phyloP scores from a whole-genome alignment of 2,329 filamentous ascomycete genomes.

The Fusarium kyushuense region DNA sequence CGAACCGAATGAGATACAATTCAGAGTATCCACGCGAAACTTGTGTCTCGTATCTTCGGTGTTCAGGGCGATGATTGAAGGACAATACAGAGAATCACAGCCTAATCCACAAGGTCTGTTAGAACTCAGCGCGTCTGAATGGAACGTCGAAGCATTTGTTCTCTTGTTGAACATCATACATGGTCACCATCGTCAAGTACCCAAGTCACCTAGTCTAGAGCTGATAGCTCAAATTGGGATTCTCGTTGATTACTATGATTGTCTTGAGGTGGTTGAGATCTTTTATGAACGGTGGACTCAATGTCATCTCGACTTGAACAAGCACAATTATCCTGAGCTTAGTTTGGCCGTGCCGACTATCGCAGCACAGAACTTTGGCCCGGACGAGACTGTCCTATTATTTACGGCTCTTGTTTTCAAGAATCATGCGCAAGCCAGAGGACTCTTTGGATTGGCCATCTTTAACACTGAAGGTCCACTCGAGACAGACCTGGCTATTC shows the following conservation, averaged over 20 bases:
- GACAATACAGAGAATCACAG: background rate
- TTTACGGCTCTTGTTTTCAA: background rate
- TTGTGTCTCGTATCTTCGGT: slow-evolving; percentile 11
- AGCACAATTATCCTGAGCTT: background rate
- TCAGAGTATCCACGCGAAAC: background rate
- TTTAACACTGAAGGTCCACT: background rate
- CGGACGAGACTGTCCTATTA: background rate
- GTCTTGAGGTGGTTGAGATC: background rate
- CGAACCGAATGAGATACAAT: background rate
- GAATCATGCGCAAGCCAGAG: background rate
- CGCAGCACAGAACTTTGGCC: background rate
- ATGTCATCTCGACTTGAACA: background rate
- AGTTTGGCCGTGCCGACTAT: background rate
- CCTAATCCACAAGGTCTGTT: background rate
- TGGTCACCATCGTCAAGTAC: slow-evolving; percentile 26
- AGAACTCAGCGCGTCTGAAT: slow-evolving; percentile 22
- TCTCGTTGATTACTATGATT: slow-evolving; percentile 7
- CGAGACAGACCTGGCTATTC: background rate
- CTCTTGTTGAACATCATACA: slow-evolving; percentile 48
- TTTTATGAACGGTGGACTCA: background rate
- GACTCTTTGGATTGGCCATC: background rate
- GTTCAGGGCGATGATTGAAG: slow-evolving; percentile 21
- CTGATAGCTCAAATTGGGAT: background rate
- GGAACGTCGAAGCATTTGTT: slow-evolving; percentile 45
- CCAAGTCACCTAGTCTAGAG: background rate